phyloP scores from a whole-genome alignment of 805 yeast species.

The Nakazawaea laoshanensis region DNA sequence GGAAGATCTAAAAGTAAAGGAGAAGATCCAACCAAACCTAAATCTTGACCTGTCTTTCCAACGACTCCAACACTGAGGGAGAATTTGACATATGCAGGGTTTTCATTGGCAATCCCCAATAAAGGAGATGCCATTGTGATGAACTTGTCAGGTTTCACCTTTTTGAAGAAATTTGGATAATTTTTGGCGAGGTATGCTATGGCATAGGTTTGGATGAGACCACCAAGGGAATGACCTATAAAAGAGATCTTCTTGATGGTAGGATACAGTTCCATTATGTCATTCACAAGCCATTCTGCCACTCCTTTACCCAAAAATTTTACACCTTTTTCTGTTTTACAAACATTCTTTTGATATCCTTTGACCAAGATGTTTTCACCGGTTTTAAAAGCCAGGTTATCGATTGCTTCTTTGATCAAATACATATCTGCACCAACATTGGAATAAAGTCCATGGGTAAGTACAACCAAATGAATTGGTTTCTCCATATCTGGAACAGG shows the following conservation, averaged over 20 bases:
- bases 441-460: slow-evolving; percentile 91
- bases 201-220: slow-evolving; percentile 86
- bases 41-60: slow-evolving; percentile 90
- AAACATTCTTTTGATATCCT: slow-evolving; percentile 77
- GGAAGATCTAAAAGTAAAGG: slow-evolving; percentile 76
- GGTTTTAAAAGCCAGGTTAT: slow-evolving; percentile 29
- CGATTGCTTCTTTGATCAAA: slow-evolving; percentile 75
- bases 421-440: slow-evolving; percentile 87
- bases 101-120: slow-evolving; percentile 81
- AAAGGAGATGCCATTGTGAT: slow-evolving; percentile 83
- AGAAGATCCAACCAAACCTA: slow-evolving; percentile 50
- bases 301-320: slow-evolving; percentile 75
- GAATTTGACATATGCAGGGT: slow-evolving; percentile 75
- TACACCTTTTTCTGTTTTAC: slow-evolving; percentile 85
- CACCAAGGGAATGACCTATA: slow-evolving; percentile 91
- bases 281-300: slow-evolving; percentile 61
- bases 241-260: slow-evolving; percentile 66
- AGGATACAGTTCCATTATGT: slow-evolving; percentile 37
- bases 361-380: slow-evolving; percentile 68
- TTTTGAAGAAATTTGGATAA: slow-evolving; percentile 62
- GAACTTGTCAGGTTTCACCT: slow-evolving; percentile 66
- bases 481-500: slow-evolving; percentile 41
- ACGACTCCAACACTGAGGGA: slow-evolving; percentile 82
- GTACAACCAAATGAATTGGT: slow-evolving; percentile 75
- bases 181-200: slow-evolving; percentile 66